Evolutionary conservation across 208 protist species (phyloP).

Genomic region (Wallacemonas rigidus): DNA sequence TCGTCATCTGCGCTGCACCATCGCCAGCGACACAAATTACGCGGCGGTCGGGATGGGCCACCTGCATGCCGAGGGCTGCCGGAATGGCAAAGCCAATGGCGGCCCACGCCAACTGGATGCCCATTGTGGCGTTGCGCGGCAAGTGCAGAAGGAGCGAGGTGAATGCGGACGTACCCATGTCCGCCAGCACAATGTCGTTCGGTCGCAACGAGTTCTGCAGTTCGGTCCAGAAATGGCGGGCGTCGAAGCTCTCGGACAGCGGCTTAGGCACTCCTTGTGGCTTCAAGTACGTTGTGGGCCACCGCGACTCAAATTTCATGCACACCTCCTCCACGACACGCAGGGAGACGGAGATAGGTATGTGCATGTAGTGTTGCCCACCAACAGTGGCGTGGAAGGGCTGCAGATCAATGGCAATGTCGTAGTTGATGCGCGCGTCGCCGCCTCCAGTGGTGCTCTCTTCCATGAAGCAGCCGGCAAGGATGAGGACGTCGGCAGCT

Average conservation of each 20-base stretch:
- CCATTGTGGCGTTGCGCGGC: conserved; percentile 27
- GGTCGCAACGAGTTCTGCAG: conserved; percentile 39
- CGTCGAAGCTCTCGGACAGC: conserved; percentile 25
- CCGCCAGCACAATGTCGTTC: conserved; percentile 47
- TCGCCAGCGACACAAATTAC: conserved; percentile 53
- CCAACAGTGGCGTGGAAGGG: conserved; percentile 45
- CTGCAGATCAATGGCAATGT: conserved; percentile 48
- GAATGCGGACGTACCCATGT: conserved; percentile 54
- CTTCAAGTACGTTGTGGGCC: conserved; percentile 44
- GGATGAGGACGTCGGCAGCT: conserved; percentile 45
- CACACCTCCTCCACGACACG: conserved; percentile 37
- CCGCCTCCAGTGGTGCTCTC: conserved; percentile 44
- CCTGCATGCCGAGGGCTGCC: conserved; percentile 48
- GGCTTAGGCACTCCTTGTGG: conserved; percentile 18
- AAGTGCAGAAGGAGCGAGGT: conserved; percentile 39
- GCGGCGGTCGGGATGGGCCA: conserved; percentile 43
- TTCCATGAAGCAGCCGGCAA: conserved; percentile 41
- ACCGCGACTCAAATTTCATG: conserved; percentile 31
- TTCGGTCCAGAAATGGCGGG: conserved; percentile 51
- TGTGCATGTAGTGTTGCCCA: conserved; percentile 39
- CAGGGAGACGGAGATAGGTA: conserved; percentile 51
- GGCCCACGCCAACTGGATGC: conserved; percentile 47
- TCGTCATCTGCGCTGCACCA: conserved; percentile 60
- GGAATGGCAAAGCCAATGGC: conserved; percentile 62
- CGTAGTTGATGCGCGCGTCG: conserved; percentile 42